Conservation (phyloP, 2,329 filamentous ascomycete species). For the Arthrobotrys sinensis region DNA sequence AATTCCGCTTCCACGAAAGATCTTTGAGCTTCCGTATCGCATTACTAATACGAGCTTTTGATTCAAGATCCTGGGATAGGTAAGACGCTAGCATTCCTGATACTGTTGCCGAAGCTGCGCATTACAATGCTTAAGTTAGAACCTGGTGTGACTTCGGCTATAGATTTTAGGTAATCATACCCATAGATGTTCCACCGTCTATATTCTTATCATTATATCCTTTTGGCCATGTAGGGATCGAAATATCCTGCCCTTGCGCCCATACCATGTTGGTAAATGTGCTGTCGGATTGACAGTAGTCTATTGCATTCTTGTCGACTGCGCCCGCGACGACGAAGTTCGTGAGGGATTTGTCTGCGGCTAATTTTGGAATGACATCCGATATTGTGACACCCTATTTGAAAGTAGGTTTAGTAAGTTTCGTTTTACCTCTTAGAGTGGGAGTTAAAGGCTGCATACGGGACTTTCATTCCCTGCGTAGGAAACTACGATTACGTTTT, state of each 20-base stretch:
- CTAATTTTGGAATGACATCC: background rate
- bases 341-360: background rate
- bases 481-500: slow-evolving; percentile 31
- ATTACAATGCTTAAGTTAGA: background rate
- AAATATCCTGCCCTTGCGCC: background rate
- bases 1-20: background rate
- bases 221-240: background rate
- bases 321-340: slow-evolving; percentile 11
- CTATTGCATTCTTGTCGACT: background rate
- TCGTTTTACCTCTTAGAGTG: background rate
- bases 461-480: slow-evolving; percentile 17
- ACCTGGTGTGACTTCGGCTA: background rate
- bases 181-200: background rate
- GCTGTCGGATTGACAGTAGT: background rate
- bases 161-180: background rate
- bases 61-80: background rate
- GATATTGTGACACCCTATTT: background rate
- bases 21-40: background rate
- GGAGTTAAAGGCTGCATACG: background rate
- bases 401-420: background rate
- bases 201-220: background rate
- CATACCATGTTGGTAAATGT: background rate
- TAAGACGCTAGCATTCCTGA: slow-evolving; percentile 21
- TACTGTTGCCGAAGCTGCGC: slow-evolving; percentile 10
- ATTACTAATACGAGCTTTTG: background rate